Evolutionary conservation across 148 eudicot genomes (phyloP).

Genomic region (Rhododendron vialii): DNA sequence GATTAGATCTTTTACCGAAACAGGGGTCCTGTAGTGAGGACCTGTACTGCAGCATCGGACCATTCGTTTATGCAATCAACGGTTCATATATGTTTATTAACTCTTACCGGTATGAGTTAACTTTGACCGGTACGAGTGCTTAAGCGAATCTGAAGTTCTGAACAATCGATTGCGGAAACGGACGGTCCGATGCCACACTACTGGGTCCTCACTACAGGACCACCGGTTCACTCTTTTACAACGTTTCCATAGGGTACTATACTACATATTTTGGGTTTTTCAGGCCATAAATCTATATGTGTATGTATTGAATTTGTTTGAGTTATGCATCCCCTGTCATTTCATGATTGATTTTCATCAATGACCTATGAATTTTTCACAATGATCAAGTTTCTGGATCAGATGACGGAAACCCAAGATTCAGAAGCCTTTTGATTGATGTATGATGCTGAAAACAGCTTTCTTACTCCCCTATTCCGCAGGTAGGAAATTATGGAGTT

Average conservation of each 20-base stretch:
- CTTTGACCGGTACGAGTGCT: no score
- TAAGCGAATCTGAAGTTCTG: no score
- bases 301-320: background rate
- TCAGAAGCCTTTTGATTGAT: background rate
- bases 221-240: no score
- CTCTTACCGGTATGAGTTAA: no score
- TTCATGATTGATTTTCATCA: background rate
- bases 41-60: no score
- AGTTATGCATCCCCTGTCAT: background rate
- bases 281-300: background rate
- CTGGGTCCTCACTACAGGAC: no score
- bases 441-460: background rate
- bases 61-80: no score
- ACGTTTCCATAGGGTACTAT: background rate
- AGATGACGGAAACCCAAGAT: background rate
- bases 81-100: no score
- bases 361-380: background rate
- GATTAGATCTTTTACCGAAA: background rate
- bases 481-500: slow-evolving; percentile 84
- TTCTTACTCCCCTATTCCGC: background rate
- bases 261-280: background rate
- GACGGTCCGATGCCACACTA: no score
- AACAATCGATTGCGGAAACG: no score
- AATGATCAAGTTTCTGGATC: background rate
- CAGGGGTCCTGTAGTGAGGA: no score